Evolutionary conservation across 2,329 filamentous ascomycete genomes (phyloP), one percentile per base, ranked within the genome.

Genomic region (Colletotrichum godetiae): DNA sequence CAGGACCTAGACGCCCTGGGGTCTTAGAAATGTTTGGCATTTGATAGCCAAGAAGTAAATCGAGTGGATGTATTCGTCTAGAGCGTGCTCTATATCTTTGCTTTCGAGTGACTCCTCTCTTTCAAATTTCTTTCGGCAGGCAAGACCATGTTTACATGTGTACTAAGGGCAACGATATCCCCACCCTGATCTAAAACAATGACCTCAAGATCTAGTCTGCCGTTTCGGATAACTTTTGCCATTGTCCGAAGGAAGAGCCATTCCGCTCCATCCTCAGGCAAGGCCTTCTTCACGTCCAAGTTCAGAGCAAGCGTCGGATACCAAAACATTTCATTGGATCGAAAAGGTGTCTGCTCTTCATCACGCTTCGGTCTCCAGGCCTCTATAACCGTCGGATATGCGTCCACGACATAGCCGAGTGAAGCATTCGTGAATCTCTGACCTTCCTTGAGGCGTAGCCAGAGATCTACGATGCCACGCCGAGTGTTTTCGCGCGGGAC

Each of bases 251-350:
- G 85, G 77, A 92, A 92, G 66, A 97, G 79, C 91, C 93, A 97
- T 79, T 94, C 91, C 1, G 90, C 90, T 0, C 94, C 94, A 55
- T 89, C 88, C 4, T 84, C 82, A 0, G 93, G 93, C 57, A 97
- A 80, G 7, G 87, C 81, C 79, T 92, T 94, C 85, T 96, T 97
- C 52, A 95, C 85, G 75, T 97, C 94, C 27, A 97, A 78, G 79
- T 94, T 95, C 79, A 97, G 82, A 22, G 92, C 84, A 1, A 97
- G 81, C 0, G 94, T 97, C 0, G 93, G 93, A 79, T 94, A 95
- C 94, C 93, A 95, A 76, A 90, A 91, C 6, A 80, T 76, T 10
- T 80, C 79, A 59, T 81, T 76, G 8, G 80, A 67, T 71, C 65
- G 79, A 78, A 80, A 83, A 63, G 78, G 78, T 79, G 82, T 69